Evolutionary conservation across 148 eudicot genomes (phyloP).

Genomic region (Heliosperma pusillum): DNA sequence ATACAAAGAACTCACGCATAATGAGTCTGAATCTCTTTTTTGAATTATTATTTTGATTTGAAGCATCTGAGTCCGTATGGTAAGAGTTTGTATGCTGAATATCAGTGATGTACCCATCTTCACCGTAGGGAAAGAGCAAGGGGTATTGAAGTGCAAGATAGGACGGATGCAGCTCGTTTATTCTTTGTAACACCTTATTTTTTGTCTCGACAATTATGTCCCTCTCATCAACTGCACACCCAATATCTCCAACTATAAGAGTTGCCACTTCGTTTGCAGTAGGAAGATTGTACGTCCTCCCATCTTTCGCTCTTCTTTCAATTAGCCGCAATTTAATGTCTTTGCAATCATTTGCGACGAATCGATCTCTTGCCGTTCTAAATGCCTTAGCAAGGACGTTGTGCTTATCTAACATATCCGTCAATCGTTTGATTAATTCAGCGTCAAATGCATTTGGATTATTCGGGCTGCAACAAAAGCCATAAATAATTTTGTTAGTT

Average conservation of each 20-base stretch:
- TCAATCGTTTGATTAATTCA: neutral
- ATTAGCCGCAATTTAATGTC: neutral
- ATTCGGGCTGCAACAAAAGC: too few species aligned
- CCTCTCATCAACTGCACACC: neutral
- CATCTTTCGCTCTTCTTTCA: neutral
- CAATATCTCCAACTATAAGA: too few species aligned
- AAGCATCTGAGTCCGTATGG: neutral
- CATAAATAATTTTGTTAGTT: too few species aligned
- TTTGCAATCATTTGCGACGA: too few species aligned
- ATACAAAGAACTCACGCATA: neutral
- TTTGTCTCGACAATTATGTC: neutral
- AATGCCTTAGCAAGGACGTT: neutral
- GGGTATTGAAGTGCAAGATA: neutral
- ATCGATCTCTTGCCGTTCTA: slow-evolving; percentile 2
- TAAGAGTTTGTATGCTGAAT: neutral
- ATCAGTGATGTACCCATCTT: too few species aligned
- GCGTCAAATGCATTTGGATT: neutral
- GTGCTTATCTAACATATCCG: neutral
- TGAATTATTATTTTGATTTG: neutral
- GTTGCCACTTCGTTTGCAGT: neutral
- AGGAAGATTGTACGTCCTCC: neutral
- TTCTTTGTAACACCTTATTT: neutral
- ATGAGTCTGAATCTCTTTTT: neutral
- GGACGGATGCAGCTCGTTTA: neutral
- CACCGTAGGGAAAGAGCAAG: too few species aligned